These are phyloP conservation scores for Candida sanyiensis DNA, from an alignment of 805 yeast species.

Conservation along the genomic window DNA sequence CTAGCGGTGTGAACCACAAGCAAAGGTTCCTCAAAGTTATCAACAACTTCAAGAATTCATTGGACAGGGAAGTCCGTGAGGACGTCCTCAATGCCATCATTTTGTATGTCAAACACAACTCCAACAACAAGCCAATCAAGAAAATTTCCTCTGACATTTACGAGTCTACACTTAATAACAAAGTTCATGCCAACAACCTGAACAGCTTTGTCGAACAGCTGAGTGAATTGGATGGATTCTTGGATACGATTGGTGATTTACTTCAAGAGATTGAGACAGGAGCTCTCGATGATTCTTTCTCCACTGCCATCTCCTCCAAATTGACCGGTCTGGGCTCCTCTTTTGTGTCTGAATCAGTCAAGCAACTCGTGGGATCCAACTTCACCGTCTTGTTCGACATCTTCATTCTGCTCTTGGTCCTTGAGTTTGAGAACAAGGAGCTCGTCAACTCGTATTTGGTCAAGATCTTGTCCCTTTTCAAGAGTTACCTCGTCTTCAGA, in stretches of 20 bases:
- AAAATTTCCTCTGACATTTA: conserved; percentile 33
- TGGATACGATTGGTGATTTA: conserved; percentile 33
- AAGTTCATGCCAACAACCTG: conserved; percentile 35
- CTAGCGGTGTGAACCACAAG: too few species aligned
- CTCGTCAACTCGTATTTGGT: conserved; percentile 14
- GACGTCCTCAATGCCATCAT: conserved; percentile 30
- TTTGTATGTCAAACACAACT: conserved; percentile 7
- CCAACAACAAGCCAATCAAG: conserved; percentile 27
- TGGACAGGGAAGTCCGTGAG: conserved; percentile 32
- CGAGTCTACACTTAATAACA: conserved; percentile 34
- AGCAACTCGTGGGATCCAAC: conserved; percentile 27
- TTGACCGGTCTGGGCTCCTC: conserved; percentile 22
- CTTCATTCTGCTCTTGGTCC: conserved; percentile 30
- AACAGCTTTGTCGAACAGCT: conserved; percentile 36
- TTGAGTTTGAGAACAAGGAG: conserved; percentile 32
- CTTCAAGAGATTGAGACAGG: conserved; percentile 25
- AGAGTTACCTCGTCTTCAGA: conserved; percentile 17
- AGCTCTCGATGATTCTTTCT: not conserved
- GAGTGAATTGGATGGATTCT: conserved; percentile 32
- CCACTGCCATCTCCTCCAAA: conserved; percentile 15
- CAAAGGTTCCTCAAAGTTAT: conserved; percentile 28
- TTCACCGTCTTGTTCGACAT: conserved; percentile 29
- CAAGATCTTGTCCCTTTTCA: conserved; percentile 16
- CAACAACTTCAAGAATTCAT: conserved; percentile 35
- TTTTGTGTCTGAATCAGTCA: conserved; percentile 23